Conservation (phyloP, 768 basidiomycete genomes). For the Tricholoma furcatifolium region DNA sequence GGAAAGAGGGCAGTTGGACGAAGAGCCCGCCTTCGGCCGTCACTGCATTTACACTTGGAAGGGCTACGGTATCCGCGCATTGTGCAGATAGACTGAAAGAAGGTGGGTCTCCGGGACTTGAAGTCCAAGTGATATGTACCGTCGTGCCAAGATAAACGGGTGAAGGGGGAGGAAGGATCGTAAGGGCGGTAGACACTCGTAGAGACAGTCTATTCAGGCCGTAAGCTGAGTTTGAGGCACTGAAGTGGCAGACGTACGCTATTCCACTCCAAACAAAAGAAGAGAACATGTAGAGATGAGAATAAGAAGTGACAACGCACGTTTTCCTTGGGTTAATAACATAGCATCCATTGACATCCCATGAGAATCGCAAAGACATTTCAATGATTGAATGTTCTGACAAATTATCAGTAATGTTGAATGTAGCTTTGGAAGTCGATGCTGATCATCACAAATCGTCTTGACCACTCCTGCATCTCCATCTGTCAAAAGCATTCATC, state of each 20-base stretch:
- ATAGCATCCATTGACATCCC: neutral
- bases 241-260: neutral
- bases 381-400: neutral
- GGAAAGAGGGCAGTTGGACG: neutral
- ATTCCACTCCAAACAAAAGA: neutral
- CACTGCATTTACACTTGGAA: neutral
- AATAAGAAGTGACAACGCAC: neutral
- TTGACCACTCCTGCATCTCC: no score
- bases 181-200: neutral
- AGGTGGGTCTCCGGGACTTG: neutral
- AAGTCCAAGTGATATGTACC: neutral
- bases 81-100: neutral
- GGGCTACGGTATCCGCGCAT: neutral
- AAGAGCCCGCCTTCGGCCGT: neutral
- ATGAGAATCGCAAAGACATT: neutral
- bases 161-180: constrained; percentile 1
- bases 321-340: neutral
- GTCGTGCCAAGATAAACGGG: constrained; percentile 7
- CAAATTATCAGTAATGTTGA: no score
- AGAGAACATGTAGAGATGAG: neutral
- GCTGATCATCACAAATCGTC: no score
- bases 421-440: no score
- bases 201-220: neutral
- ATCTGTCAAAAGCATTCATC: no score
- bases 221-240: neutral